Base-by-base conservation (phyloP, 2,329 filamentous ascomycete genomes). In the Calonectria pseudoturangicola region DNA sequence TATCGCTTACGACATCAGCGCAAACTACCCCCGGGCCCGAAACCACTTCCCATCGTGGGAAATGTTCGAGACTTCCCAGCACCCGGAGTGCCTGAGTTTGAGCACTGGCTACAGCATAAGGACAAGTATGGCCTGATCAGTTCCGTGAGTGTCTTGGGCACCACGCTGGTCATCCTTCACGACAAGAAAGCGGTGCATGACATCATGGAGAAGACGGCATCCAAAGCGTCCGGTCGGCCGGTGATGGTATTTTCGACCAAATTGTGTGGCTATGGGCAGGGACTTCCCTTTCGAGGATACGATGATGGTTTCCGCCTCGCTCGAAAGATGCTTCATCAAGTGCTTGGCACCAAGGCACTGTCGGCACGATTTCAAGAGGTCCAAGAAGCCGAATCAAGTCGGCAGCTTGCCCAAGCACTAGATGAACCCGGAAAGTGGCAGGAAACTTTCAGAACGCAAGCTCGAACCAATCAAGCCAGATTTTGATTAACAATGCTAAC, bases 21-120 rank as follows among this genome's bases (percentile, higher is more conserved):
- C 21, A 47, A 47, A 10, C 43, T 47, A 4, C 43, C 43, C n/a
- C 43, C 41, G 18, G 18, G 41, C 13, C 41, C 41, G 18, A 56
- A 21, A 39, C 18, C 18, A 16, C 10, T 56, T 7, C 54, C 54
- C 4, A 16, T 58, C 16, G n/a, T 58, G n/a, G 54, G 54, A 3
- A 58, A 58, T 58, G 28, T 18, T 5, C 54, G 21, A 12, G 54
- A 58, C 21, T 58, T 58, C 3, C 54, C 54, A 7, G 30, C 54
- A 21, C 10, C 30, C 10, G 54, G 33, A 10, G 33, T 58, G 54
- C n/a, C 54, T 13, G 54, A 58, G 54, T 58, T 25, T 21, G 21
- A 58, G n/a, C 54, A 58, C 33, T 58, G 54, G 54, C 36, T 58
- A 16, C 6, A 27, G 2, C 54, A 58, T n/a, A 58, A 58, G 33